These are phyloP conservation scores for Penicillium fuscoglaucum DNA, from an alignment of 2,329 filamentous ascomycete species.

Conservation along the genomic window DNA sequence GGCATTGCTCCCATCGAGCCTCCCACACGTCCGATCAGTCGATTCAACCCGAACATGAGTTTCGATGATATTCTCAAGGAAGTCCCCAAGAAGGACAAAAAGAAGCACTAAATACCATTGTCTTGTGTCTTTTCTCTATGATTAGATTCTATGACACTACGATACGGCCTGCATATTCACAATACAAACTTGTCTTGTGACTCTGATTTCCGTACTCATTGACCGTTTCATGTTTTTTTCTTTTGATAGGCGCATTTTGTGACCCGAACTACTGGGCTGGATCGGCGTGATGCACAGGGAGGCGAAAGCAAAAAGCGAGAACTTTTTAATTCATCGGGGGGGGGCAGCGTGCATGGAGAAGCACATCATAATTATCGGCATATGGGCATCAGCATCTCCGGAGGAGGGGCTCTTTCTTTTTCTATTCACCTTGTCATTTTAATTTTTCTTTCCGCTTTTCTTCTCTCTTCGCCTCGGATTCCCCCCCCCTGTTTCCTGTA, in stretches of 20 bases:
- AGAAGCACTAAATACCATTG: slow-evolving; percentile 28
- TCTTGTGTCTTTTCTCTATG: slow-evolving; percentile 11
- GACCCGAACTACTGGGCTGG: slow-evolving; percentile 1
- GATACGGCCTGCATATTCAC: not conserved
- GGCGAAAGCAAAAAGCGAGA: slow-evolving; percentile 18
- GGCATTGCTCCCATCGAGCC: slow-evolving; percentile 46
- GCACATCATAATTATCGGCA: slow-evolving; percentile 27
- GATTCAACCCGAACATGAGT: slow-evolving; percentile 50
- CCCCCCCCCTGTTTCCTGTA: slow-evolving; percentile 19
- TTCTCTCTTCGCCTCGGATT: slow-evolving; percentile 19
- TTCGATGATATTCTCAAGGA: slow-evolving; percentile 51
- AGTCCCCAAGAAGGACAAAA: slow-evolving; percentile 41
- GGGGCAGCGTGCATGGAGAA: slow-evolving; percentile 17
- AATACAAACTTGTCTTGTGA: not conserved
- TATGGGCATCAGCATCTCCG: slow-evolving; percentile 26
- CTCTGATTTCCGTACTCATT: slow-evolving; percentile 1
- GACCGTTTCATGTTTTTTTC: slow-evolving; percentile 11
- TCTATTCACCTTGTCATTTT: slow-evolving; percentile 16
- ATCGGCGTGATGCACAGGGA: slow-evolving; percentile 26
- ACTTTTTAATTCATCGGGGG: slow-evolving; percentile 18
- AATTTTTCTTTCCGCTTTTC: slow-evolving; percentile 11
- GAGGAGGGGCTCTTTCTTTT: slow-evolving; percentile 14
- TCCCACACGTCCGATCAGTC: slow-evolving; percentile 40
- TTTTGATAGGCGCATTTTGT: slow-evolving; percentile 28
- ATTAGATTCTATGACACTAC: slow-evolving; percentile 6